Evolutionary conservation across 805 yeast species (phyloP).

Genomic region (Saturnispora saitoi): DNA sequence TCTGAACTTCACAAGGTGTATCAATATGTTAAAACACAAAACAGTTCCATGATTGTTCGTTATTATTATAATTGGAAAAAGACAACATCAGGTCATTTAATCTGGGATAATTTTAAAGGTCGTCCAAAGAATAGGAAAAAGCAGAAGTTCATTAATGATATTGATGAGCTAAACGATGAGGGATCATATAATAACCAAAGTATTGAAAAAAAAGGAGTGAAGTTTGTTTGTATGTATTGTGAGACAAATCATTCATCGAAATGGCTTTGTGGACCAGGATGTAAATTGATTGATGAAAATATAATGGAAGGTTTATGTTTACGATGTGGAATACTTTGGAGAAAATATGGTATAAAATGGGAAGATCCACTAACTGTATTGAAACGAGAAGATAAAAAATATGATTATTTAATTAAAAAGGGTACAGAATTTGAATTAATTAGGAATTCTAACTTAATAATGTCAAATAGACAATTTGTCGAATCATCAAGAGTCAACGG

Average conservation of each 20-base stretch:
- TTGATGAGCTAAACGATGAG: conserved; percentile 52
- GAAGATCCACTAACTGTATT: conserved; percentile 64
- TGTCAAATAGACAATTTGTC: conserved; percentile 38
- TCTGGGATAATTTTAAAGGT: conserved; percentile 80
- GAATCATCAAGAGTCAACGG: conserved; percentile 15
- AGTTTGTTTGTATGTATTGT: conserved; percentile 68
- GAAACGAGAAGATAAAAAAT: conserved; percentile 34
- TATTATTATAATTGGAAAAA: conserved; percentile 91
- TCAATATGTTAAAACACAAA: conserved; percentile 63
- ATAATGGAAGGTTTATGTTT: conserved; percentile 59
- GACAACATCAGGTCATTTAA: conserved; percentile 59
- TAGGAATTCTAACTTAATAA: conserved; percentile 50
- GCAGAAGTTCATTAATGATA: conserved; percentile 33
- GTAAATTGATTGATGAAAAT: conserved; percentile 29
- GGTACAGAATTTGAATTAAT: conserved; percentile 59
- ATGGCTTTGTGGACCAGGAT: conserved; percentile 72
- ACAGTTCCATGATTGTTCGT: conserved; percentile 72
- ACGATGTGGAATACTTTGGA: conserved; percentile 87
- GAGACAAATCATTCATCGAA: conserved; percentile 41
- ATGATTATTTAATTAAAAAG: conserved; percentile 33
- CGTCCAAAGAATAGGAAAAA: conserved; percentile 52
- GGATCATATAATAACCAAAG: conserved; percentile 58
- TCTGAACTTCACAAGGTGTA: conserved; percentile 70
- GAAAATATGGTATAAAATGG: conserved; percentile 85
- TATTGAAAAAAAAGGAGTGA: conserved; percentile 30